A percentile compares a stretch with the other conserved stretches of the same genome.
Evolutionary conservation across 2,329 filamentous ascomycete genomes (phyloP).

Genomic region (Aspergillus proliferans): DNA sequence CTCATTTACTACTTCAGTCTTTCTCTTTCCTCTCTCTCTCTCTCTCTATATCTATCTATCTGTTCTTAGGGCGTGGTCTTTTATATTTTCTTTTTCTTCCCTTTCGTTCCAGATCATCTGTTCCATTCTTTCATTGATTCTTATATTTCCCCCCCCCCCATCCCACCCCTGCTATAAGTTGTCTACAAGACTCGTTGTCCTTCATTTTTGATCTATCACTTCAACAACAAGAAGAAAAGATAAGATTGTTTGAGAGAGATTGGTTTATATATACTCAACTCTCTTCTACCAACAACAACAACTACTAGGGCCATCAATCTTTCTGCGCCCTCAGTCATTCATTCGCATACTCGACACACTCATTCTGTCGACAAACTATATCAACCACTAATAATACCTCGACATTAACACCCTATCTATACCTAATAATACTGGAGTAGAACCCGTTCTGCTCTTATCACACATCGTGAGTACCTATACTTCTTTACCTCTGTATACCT

Average conservation of each 20-base stretch:
- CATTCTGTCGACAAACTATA: slow-evolving; percentile 6
- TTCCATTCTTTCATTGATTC: slow-evolving; percentile 20
- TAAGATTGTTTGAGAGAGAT: neutral
- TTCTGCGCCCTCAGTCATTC: slow-evolving; percentile 33
- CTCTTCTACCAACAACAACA: slow-evolving; percentile 1
- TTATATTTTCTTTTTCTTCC: slow-evolving; percentile 23
- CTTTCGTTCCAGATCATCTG: slow-evolving; percentile 19
- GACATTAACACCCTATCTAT: neutral
- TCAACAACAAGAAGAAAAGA: neutral
- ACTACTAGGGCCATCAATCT: slow-evolving; percentile 1
- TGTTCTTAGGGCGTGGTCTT: slow-evolving; percentile 9
- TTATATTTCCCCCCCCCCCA: slow-evolving; percentile 16
- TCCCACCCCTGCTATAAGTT: neutral
- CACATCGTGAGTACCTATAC: neutral
- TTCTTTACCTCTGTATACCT: neutral
- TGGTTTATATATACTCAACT: neutral
- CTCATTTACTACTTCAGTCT: slow-evolving; percentile 12
- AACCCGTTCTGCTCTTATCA: neutral
- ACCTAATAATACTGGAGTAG: neutral
- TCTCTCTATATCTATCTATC: slow-evolving; percentile 25
- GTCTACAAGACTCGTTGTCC: neutral
- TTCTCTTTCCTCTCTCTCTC: slow-evolving; percentile 17
- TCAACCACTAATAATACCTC: neutral
- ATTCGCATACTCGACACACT: slow-evolving; percentile 27
- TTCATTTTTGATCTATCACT: neutral